Conservation (phyloP, 306 rosid genomes). For the Fragaria ananassa region DNA sequence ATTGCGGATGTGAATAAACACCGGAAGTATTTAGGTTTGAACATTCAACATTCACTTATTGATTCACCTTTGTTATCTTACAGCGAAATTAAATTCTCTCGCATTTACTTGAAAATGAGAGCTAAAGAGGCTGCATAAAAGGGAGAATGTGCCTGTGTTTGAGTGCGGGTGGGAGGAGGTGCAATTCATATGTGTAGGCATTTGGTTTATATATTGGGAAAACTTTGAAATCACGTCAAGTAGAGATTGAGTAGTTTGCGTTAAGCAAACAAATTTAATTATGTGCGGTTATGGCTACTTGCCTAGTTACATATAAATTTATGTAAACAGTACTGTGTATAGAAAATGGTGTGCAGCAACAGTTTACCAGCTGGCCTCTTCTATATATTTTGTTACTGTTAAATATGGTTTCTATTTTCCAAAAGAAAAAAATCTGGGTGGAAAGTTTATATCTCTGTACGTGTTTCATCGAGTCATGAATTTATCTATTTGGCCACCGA, state of each 20-base stretch:
- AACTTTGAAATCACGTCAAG: slow-evolving; percentile 73
- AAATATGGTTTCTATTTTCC: neutral
- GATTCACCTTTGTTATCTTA: neutral
- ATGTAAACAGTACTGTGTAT: neutral
- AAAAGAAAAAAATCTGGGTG: neutral
- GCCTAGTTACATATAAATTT: neutral
- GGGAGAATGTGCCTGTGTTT: neutral
- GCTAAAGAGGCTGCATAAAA: neutral
- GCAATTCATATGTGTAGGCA: neutral
- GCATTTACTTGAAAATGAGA: neutral
- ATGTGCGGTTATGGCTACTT: slow-evolving; percentile 30
- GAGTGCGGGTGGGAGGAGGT: slow-evolving; percentile 3
- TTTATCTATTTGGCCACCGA: too few relatives aligned
- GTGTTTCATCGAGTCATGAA: too few relatives aligned
- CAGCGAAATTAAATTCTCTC: neutral
- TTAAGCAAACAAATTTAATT: slow-evolving; percentile 79
- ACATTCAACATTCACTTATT: too few relatives aligned
- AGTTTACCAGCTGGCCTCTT: neutral
- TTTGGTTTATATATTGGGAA: slow-evolving; percentile 27
- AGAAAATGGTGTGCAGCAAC: neutral
- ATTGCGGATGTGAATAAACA: neutral
- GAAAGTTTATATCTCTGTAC: neutral
- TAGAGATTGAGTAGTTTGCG: slow-evolving; percentile 57
- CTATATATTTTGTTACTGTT: neutral
- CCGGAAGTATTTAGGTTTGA: neutral